These are phyloP conservation scores for Trichopus zeylanicus DNA, from an alignment of 116 monocot species.

Conservation along the genomic window DNA sequence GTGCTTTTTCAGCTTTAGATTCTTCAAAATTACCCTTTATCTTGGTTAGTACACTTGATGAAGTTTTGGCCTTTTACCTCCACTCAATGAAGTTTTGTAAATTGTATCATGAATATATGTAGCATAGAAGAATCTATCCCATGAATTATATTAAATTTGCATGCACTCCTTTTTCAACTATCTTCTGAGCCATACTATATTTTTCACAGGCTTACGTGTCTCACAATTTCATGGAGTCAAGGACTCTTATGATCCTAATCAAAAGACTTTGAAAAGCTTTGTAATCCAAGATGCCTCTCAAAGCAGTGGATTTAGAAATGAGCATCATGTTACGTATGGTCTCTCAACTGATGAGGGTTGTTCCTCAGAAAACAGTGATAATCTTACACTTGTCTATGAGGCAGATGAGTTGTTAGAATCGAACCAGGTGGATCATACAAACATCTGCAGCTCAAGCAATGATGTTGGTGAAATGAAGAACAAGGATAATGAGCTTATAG, in stretches of 20 bases:
- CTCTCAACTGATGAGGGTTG: slow-evolving; percentile 8
- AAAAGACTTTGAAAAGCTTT: slow-evolving; percentile 71
- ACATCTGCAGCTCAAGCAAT: slow-evolving; percentile 1
- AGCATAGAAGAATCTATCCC: too few relatives aligned
- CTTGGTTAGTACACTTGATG: too few relatives aligned
- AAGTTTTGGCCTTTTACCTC: too few relatives aligned
- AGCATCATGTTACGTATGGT: slow-evolving; percentile 20
- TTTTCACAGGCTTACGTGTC: slow-evolving; percentile 68
- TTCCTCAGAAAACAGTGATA: slow-evolving; percentile 16
- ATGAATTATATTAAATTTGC: too few relatives aligned
- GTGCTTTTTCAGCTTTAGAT: too few relatives aligned
- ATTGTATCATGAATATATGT: too few relatives aligned
- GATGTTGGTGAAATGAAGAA: slow-evolving; percentile 5
- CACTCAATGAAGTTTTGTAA: too few relatives aligned
- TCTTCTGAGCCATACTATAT: too few relatives aligned
- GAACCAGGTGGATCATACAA: neutral
- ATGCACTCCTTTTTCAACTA: too few relatives aligned
- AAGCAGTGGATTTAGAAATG: slow-evolving; percentile 10
- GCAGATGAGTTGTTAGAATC: slow-evolving; percentile 9
- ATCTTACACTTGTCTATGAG: slow-evolving; percentile 9
- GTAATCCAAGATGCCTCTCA: slow-evolving; percentile 21
- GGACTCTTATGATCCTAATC: slow-evolving; percentile 43
- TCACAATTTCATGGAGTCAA: slow-evolving; percentile 75
- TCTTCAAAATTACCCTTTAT: too few relatives aligned
- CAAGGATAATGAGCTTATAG: slow-evolving; percentile 6